A percentile compares a stretch with the other conserved stretches of the same genome.
Conservation (phyloP, 2,329 filamentous ascomycete species). For the Phialophora chinensis region DNA sequence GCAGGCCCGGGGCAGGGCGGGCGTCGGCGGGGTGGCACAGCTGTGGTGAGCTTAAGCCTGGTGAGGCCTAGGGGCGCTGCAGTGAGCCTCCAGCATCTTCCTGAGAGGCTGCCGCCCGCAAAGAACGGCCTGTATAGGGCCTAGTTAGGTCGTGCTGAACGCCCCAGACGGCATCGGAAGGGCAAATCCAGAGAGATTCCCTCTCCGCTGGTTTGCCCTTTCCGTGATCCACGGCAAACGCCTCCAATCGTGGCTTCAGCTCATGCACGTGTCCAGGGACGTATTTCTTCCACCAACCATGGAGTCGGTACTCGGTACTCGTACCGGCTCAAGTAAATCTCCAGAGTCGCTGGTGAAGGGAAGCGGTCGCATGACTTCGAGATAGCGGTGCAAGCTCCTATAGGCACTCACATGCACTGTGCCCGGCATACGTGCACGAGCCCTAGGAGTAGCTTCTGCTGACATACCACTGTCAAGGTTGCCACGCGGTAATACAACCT, state of each 20-base stretch:
- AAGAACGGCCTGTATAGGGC: neutral
- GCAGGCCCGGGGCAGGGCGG: neutral
- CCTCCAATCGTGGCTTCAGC: constrained; percentile 10
- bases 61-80: constrained; percentile 15
- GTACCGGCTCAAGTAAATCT: neutral
- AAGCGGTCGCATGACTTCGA: constrained; percentile 15
- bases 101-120: neutral
- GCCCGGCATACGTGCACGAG: neutral
- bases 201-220: constrained; percentile 14
- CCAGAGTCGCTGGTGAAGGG: neutral
- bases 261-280: constrained; percentile 4
- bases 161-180: constrained; percentile 2
- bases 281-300: neutral
- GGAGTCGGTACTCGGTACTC: neutral
- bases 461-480: neutral
- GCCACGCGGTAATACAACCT: constrained; percentile 14
- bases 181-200: constrained; percentile 16
- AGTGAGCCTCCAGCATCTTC: constrained; percentile 15
- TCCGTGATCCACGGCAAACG: neutral
- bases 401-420: neutral
- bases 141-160: neutral
- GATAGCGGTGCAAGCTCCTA: neutral
- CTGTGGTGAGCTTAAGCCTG: constrained; percentile 4
- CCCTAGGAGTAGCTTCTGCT: neutral
- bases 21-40: constrained; percentile 12